Percentiles rank a stretch among this genome's conserved stretches.
phyloP scores from a whole-genome alignment of 108 stramenopile genomes.

The Bacterosira constricta region DNA sequence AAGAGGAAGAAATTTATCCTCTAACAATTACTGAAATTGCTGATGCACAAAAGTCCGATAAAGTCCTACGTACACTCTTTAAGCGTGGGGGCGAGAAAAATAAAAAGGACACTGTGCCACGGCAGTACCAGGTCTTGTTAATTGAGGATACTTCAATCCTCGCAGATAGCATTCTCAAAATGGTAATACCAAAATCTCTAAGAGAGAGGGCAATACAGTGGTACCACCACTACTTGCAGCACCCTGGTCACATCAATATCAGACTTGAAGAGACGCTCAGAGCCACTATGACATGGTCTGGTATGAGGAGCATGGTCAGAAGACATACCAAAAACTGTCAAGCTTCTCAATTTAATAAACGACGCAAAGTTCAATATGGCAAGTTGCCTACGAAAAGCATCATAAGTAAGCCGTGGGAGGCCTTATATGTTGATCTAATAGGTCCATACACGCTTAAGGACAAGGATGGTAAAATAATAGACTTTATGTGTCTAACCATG shows the following conservation, averaged over 20 bases:
- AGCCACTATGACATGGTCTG: slow-evolving; percentile 23
- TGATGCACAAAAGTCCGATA: slow-evolving; percentile 3
- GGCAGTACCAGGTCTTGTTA: too few species aligned
- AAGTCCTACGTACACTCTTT: background rate
- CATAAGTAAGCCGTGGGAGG: background rate
- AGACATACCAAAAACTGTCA: background rate
- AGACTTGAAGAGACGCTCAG: slow-evolving; percentile 19
- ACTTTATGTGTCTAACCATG: too few species aligned
- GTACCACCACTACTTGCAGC: slow-evolving; percentile 36
- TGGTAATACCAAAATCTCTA: slow-evolving; percentile 17
- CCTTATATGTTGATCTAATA: slow-evolving; percentile 3
- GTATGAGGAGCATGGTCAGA: background rate
- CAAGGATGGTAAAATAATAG: background rate
- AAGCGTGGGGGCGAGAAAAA: too few species aligned
- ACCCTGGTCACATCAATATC: slow-evolving; percentile 5
- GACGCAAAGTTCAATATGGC: background rate
- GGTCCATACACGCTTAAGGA: slow-evolving; percentile 5
- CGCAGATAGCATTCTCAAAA: too few species aligned
- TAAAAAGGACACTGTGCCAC: background rate
- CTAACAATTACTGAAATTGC: slow-evolving; percentile 11
- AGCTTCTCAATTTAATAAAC: background rate
- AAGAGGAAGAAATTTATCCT: slow-evolving; percentile 15
- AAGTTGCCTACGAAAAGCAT: background rate
- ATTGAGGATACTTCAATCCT: too few species aligned
- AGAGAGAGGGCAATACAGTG: slow-evolving; percentile 14